These are phyloP conservation scores for Hypoxylon rickii DNA, from an alignment of 495 filamentous ascomycete genomes.

Conservation along the genomic window DNA sequence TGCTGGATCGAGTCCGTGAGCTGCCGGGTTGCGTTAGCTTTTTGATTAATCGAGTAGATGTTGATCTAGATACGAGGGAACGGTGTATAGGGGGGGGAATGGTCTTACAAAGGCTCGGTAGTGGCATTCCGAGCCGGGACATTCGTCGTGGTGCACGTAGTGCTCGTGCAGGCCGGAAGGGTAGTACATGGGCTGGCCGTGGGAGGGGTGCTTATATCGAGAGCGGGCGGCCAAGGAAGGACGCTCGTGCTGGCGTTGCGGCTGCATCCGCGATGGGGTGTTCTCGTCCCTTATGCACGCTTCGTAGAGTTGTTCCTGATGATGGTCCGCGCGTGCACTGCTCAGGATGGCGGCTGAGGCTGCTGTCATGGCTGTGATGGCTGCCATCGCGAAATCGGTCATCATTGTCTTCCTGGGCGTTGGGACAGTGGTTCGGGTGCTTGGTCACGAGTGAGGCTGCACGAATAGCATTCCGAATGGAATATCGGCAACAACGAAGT, in stretches of 20 bases:
- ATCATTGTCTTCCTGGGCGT: not conserved
- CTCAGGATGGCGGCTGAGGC: constrained; percentile 19
- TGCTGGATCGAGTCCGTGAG: constrained; percentile 33
- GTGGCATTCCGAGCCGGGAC: constrained; percentile 23
- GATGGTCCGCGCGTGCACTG: constrained; percentile 9
- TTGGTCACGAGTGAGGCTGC: not conserved
- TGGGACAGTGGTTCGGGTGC: not conserved
- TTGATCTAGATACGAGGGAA: not conserved
- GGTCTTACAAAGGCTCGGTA: constrained; percentile 34
- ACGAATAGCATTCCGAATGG: constrained; percentile 2
- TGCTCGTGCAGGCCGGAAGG: constrained; percentile 20
- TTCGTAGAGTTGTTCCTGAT: constrained; percentile 10
- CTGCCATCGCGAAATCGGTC: constrained; percentile 19
- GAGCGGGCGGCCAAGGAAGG: constrained; percentile 7
- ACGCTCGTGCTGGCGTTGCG: constrained; percentile 5
- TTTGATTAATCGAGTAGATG: not conserved
- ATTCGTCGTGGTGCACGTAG: constrained; percentile 13
- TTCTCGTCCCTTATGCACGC: constrained; percentile 9
- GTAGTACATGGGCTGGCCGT: constrained; percentile 19
- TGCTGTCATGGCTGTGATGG: constrained; percentile 16
- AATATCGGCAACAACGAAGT: not conserved
- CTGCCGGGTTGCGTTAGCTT: constrained; percentile 9
- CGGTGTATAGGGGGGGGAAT: not conserved
- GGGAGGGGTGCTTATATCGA: constrained; percentile 10
- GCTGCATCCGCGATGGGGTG: constrained; percentile 7